Evolutionary conservation across 441 rosid genomes (phyloP).

Genomic region (Mallotus japonicus): DNA sequence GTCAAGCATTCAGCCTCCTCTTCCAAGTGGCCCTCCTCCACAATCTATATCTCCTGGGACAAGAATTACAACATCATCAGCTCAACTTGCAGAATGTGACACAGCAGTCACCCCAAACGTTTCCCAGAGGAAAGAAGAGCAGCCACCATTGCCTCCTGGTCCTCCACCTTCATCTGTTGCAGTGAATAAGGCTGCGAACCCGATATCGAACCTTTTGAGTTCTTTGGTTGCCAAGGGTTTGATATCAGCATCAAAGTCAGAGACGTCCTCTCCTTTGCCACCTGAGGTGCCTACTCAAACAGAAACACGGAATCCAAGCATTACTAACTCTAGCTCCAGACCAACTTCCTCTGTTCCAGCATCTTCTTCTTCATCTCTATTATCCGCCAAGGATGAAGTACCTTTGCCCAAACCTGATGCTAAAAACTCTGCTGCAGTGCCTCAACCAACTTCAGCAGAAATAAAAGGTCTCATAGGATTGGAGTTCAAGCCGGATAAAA

Average conservation of each 20-base stretch:
- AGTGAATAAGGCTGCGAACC: conserved; percentile 49
- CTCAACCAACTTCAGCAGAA: conserved; percentile 31
- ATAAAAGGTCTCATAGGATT: conserved; percentile 61
- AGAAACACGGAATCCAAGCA: conserved; percentile 26
- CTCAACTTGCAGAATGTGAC: conserved; percentile 31
- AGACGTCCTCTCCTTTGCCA: conserved; percentile 38
- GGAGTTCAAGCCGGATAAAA: conserved; percentile 67
- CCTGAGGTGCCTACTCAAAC: conserved; percentile 33
- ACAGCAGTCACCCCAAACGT: conserved; percentile 24
- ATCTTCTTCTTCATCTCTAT: conserved; percentile 25
- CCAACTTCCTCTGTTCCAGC: conserved; percentile 26
- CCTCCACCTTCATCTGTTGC: conserved; percentile 41
- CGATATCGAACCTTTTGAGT: conserved; percentile 80
- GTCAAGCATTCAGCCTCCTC: conserved; percentile 35
- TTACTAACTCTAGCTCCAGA: conserved; percentile 6
- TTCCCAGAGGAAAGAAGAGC: conserved; percentile 44
- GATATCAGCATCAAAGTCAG: conserved; percentile 74
- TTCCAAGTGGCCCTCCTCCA: conserved; percentile 34
- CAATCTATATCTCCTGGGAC: conserved; percentile 37
- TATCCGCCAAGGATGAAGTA: conserved; percentile 33
- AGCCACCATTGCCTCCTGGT: conserved; percentile 41
- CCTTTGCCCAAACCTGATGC: conserved; percentile 36
- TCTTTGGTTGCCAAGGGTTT: conserved; percentile 86
- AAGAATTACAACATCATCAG: conserved; percentile 30
- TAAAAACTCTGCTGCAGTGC: conserved; percentile 30